Evolutionary conservation across 2,329 filamentous ascomycete genomes (phyloP), one percentile per base, ranked within the genome.

Genomic region (Cytospora chrysosperma): DNA sequence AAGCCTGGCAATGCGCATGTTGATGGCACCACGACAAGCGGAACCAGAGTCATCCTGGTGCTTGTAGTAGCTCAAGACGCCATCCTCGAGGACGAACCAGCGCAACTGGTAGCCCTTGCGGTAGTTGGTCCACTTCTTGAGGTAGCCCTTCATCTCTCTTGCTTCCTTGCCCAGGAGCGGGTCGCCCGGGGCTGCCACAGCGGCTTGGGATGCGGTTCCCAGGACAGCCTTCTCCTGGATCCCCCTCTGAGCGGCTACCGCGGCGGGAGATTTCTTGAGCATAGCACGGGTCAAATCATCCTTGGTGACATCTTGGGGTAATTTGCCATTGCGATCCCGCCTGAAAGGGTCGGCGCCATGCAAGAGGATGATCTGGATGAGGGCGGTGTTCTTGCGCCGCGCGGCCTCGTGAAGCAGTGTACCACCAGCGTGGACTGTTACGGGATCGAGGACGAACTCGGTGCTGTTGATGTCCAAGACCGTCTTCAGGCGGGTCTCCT

Each of bases 51-150:
- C 95, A 73, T 99, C 95, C 78, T 99, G 95, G 75, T 98, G 92
- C 78, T 99, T 99, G 81, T 98, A 99, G 79, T 99, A 99, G 76
- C 95, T 98, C 69, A 99, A 77, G 15, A 99, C 94, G 15, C 95
- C 95, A 73, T 99, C 95, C 74, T 99, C 95, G 10, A 99, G 85
- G 17, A 98, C 95, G 73, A 99, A 99, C 93, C 94, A 99, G 65
- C 95, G 85, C 67, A 99, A 77, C 78, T 99, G 97, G 79, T 97
- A 99, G 10, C 95, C 95, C 73, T 91, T 93, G 26, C 94, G 93
- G 75, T 99, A 99, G 75, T 99, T 99, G 55, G 95, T 99, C 95
- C 95, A 99, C 76, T 99, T 99, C 79, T 97, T 98, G 62, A 99
- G 81, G 75, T 98, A 99, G 8, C 95, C 95, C 79, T 96, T 97